Percentiles rank a stretch among this genome's conserved stretches.
Conservation (phyloP, 208 protist genomes). For the Leishmania mexicana region DNA sequence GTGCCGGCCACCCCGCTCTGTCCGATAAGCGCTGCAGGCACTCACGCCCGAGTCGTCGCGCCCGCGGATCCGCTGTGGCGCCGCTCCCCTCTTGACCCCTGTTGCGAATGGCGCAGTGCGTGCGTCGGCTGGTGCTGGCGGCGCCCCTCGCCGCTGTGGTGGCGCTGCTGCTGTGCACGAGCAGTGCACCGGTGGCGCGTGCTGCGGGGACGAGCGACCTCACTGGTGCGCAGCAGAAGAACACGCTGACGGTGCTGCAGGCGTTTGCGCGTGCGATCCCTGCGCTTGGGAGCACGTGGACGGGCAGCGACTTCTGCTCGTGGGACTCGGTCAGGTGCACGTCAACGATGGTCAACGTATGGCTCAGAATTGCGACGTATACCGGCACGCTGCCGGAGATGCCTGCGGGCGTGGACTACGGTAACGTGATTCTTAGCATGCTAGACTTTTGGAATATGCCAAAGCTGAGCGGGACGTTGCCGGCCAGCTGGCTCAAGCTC, state of each 20-base stretch:
- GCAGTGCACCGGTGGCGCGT: not conserved
- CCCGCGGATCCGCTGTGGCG: not conserved
- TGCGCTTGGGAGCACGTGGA: not conserved
- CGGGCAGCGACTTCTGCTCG: conserved; percentile 6
- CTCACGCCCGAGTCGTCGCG: not conserved
- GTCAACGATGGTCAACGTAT: not conserved
- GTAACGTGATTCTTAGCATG: no score
- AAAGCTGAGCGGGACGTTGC: no score
- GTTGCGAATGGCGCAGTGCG: not conserved
- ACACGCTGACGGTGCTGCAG: conserved; percentile 7
- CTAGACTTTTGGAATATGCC: no score
- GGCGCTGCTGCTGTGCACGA: not conserved
- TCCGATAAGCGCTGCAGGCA: not conserved
- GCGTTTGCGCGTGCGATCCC: conserved; percentile 9
- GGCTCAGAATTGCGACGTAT: not conserved
- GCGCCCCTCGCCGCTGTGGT: not conserved
- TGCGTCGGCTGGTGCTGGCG: not conserved
- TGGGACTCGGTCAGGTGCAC: not conserved
- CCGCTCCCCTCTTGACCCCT: not conserved
- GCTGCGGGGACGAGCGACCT: not conserved
- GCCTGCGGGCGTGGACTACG: not conserved
- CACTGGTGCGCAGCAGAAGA: not conserved
- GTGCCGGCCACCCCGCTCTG: not conserved
- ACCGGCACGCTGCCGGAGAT: conserved; percentile 8
- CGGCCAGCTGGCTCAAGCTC: no score